A percentile compares a stretch with the other conserved stretches of the same genome.
Evolutionary conservation across 345 rosid species (phyloP).

Genomic region (Eutrema japonicum): DNA sequence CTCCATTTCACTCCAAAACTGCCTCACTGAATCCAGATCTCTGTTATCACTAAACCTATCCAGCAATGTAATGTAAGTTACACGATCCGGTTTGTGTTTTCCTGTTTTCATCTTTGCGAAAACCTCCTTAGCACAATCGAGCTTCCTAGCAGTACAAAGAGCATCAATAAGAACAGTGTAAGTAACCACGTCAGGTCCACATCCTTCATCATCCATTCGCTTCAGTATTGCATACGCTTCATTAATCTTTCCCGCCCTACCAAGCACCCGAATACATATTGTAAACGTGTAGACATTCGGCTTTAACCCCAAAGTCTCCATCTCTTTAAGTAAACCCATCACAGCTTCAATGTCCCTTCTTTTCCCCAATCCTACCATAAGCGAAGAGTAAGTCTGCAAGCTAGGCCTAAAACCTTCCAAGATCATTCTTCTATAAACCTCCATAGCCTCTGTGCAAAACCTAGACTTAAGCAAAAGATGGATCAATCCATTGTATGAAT

Average conservation of each 20-base stretch:
- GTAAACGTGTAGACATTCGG: constrained; percentile 93
- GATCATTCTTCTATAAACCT: constrained; percentile 69
- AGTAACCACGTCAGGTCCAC: constrained; percentile 86
- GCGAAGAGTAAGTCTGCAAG: constrained; percentile 88
- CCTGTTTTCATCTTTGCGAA: constrained; percentile 75
- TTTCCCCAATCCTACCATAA: constrained; percentile 91
- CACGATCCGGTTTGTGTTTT: constrained; percentile 75
- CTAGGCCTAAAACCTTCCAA: constrained; percentile 88
- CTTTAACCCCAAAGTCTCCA: constrained; percentile 78
- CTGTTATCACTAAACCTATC: constrained; percentile 77
- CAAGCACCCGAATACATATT: constrained; percentile 84
- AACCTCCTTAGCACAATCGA: constrained; percentile 63
- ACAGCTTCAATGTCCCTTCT: constrained; percentile 71
- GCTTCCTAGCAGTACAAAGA: constrained; percentile 74
- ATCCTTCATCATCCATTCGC: constrained; percentile 87
- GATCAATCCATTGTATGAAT: constrained; percentile 82
- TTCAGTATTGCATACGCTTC: constrained; percentile 70
- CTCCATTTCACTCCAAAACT: constrained; percentile 87
- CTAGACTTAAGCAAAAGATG: constrained; percentile 72
- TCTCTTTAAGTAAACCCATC: constrained; percentile 75
- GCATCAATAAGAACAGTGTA: constrained; percentile 91
- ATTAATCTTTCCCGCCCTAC: constrained; percentile 76
- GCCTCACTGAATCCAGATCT: constrained; percentile 66
- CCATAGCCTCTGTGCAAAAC: constrained; percentile 65
- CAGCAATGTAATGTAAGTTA: constrained; percentile 80